These are phyloP conservation scores for Ophiocordyceps camponoti-leonardi DNA, from an alignment of 2,329 filamentous ascomycete species.

Conservation along the genomic window DNA sequence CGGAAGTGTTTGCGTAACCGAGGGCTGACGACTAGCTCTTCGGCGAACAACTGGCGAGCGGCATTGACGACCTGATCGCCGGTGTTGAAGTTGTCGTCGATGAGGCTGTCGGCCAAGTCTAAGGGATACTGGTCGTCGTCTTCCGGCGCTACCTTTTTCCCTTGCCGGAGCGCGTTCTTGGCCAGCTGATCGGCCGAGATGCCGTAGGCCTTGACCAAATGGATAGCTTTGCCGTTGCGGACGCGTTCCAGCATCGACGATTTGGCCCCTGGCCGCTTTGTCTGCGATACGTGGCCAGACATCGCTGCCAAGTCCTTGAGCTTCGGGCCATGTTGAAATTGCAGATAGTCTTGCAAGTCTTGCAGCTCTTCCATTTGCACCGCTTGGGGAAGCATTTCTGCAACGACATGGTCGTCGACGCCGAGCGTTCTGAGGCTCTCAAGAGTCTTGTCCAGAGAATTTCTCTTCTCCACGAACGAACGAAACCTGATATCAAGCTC, in stretches of 20 bases:
- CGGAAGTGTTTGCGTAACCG: conserved; percentile 80
- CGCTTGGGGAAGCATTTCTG: conserved; percentile 65
- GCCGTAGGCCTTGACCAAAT: conserved; percentile 75
- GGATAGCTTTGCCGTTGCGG: conserved; percentile 61
- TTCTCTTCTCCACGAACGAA: conserved; percentile 81
- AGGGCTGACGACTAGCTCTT: conserved; percentile 77
- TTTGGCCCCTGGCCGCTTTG: conserved; percentile 68
- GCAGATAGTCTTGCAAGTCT: conserved; percentile 88
- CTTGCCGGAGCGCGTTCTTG: conserved; percentile 65
- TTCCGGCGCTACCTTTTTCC: conserved; percentile 67
- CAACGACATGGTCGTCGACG: conserved; percentile 57
- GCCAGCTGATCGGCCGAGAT: conserved; percentile 81
- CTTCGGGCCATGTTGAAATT: conserved; percentile 79
- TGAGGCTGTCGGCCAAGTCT: conserved; percentile 68
- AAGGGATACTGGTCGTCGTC: conserved; percentile 67
- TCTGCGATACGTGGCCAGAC: conserved; percentile 44
- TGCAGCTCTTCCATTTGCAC: conserved; percentile 89
- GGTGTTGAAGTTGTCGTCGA: conserved; percentile 57
- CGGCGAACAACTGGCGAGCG: conserved; percentile 74
- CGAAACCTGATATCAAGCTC: conserved; percentile 93
- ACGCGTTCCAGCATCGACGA: conserved; percentile 71
- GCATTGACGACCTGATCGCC: conserved; percentile 59
- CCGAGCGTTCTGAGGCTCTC: conserved; percentile 50
- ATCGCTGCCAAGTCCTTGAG: conserved; percentile 62
- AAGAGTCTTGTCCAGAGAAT: conserved; percentile 63